These are phyloP conservation scores for Athelia psychrophila DNA, from an alignment of 1,284 basidiomycete species.

Conservation along the genomic window DNA sequence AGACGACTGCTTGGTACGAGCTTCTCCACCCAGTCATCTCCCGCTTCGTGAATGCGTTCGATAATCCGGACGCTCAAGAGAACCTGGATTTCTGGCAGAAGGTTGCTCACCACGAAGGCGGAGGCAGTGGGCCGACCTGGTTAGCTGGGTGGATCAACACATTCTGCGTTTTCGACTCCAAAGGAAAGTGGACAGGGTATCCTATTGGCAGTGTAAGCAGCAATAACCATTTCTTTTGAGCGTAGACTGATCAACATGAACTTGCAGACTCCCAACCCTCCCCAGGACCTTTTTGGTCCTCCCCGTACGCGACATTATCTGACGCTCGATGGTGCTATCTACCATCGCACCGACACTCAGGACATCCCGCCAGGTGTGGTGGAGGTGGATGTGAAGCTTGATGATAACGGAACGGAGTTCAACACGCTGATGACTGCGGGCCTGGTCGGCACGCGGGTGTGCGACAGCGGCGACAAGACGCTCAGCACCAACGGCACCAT, in stretches of 20 bases:
- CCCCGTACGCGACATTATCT: slow-evolving; percentile 11
- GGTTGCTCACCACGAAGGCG: slow-evolving; percentile 16
- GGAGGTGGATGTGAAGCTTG: slow-evolving; percentile 35
- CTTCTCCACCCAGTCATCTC: slow-evolving; percentile 33
- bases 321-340: slow-evolving; percentile 32
- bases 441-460: slow-evolving; percentile 31
- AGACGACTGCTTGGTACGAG: slow-evolving; percentile 28
- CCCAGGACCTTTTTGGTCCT: neutral
- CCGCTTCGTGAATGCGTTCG: slow-evolving; percentile 31
- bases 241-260: neutral
- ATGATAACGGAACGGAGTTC: slow-evolving; percentile 29
- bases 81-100: slow-evolving; percentile 30
- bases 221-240: neutral
- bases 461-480: slow-evolving; percentile 28
- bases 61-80: slow-evolving; percentile 16
- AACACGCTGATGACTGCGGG: slow-evolving; percentile 40
- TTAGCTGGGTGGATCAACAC: slow-evolving; percentile 35
- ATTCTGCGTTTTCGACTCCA: slow-evolving; percentile 30
- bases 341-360: slow-evolving; percentile 28
- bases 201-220: neutral
- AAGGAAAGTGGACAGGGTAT: slow-evolving; percentile 22
- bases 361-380: slow-evolving; percentile 32
- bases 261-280: neutral
- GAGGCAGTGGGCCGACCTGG: slow-evolving; percentile 16
- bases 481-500: slow-evolving; percentile 23